phyloP scores from a whole-genome alignment of 2,329 filamentous ascomycete genomes.

The Claviceps sp. region DNA sequence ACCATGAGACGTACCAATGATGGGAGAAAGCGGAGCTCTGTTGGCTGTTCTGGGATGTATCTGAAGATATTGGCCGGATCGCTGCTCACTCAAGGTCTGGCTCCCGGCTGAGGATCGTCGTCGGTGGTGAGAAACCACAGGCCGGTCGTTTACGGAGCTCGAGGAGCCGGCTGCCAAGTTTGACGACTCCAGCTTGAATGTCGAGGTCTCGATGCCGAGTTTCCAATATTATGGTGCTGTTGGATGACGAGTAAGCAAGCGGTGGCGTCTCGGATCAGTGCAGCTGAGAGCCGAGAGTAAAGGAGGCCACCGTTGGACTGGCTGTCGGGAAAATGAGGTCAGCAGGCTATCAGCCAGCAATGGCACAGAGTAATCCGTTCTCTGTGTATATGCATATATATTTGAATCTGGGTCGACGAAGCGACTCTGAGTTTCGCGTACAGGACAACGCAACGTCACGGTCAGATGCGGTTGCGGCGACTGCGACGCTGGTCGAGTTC shows the following conservation, averaged over 20 bases:
- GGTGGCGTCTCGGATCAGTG: constrained; percentile 1
- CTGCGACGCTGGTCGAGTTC: too few relatives aligned
- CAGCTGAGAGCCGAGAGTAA: not conserved
- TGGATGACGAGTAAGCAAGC: not conserved
- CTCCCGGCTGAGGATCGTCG: constrained; percentile 32
- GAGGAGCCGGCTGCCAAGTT: constrained; percentile 38
- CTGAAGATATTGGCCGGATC: constrained; percentile 17
- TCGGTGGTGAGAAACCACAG: constrained; percentile 34
- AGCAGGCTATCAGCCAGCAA: not conserved
- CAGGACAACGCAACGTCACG: not conserved
- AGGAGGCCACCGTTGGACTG: not conserved
- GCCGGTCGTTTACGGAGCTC: constrained; percentile 37
- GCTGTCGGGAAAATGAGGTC: not conserved
- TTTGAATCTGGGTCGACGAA: not conserved
- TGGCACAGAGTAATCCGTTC: not conserved
- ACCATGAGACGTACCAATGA: constrained; percentile 37
- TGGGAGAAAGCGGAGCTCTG: constrained; percentile 32
- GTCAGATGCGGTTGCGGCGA: not conserved
- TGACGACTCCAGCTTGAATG: constrained; percentile 37
- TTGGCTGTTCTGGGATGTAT: constrained; percentile 18
- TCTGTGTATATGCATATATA: not conserved
- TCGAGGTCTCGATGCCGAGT: constrained; percentile 8
- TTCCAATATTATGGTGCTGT: not conserved
- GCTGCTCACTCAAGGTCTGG: constrained; percentile 19
- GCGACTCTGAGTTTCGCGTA: not conserved